Evolutionary conservation across 225 moss, liverwort and hornwort genomes (phyloP), one percentile per base, ranked within the genome.

Genomic region (Sphagnum tenellum): DNA sequence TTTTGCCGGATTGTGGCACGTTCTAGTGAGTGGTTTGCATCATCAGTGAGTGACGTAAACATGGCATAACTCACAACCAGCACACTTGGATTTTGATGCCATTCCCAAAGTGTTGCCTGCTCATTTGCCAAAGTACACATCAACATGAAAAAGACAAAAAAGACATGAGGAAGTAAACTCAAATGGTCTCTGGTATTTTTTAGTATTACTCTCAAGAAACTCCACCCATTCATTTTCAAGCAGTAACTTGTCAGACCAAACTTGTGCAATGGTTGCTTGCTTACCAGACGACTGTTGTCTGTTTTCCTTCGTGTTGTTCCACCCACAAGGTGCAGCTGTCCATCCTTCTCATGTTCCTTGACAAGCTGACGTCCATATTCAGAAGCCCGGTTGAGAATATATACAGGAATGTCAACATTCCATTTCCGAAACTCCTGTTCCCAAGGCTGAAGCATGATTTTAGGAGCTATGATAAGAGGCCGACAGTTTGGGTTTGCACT

Each of bases 361-460:
- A 79, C 44, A 50, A 90, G 57, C 54, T 66, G 64, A 71, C 76
- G 81, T 46, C 87, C 92, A 64, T 73, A 63, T 5, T 79, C 79
- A 49, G 2, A 11, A 44, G 92, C 88, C 57, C 76, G 77, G 83
- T 89, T 98, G 52, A 90, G 74, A 46, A 90, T 98, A 45, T 68
- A 75, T 7, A 89, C 83, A 48, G 83, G 74, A 62, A 88, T 87
- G 64, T 87, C 80, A 63, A 89, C 90, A 66, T 93, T 93, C 93
- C 98, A 98, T 50, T 71, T 81, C 7, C 64, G 65, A 50, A 98
- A 93, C 65, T 98, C 98, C 61, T 82, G 87, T 78, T 93, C 89
- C 98, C 98, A 98, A 8, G 84, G 88, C 50, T 83, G 77, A 49
- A 98, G 78, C 98, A 98, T 93, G 50, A 90, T 93, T 71, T 98